Conservation (phyloP, 2,329 filamentous ascomycete species). For the Ilyonectria destructans region DNA sequence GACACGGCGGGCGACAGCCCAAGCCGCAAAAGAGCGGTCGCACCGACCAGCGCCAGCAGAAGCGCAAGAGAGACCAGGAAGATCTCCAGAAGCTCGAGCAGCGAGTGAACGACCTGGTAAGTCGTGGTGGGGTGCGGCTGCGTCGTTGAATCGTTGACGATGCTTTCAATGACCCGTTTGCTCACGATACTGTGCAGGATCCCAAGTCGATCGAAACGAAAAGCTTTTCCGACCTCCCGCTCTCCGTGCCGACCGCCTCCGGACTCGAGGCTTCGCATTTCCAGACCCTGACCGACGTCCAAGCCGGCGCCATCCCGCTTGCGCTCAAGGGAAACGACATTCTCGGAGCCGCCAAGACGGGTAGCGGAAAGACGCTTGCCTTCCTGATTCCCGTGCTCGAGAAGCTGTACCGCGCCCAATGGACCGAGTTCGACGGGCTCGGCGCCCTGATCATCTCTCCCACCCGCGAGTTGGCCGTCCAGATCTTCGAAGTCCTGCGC, state of each 20-base stretch:
- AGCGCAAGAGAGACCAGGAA: constrained; percentile 58
- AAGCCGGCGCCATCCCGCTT: constrained; percentile 89
- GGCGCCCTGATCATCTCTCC: constrained; percentile 95
- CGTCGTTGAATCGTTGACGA: not conserved
- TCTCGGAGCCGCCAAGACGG: constrained; percentile 94
- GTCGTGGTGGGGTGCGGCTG: constrained; percentile 31
- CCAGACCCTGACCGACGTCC: constrained; percentile 91
- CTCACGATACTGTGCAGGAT: constrained; percentile 64
- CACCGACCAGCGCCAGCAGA: constrained; percentile 55
- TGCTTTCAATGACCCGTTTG: not conserved
- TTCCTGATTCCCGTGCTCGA: constrained; percentile 95
- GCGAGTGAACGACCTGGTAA: constrained; percentile 55
- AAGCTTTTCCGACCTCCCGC: constrained; percentile 86
- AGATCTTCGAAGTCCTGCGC: constrained; percentile 95
- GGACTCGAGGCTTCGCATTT: constrained; percentile 92
- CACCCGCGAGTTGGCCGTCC: constrained; percentile 94
- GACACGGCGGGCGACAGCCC: constrained; percentile 43
- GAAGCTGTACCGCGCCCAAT: constrained; percentile 90
- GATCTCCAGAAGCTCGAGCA: constrained; percentile 54
- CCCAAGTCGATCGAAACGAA: constrained; percentile 72
- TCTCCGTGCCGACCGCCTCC: constrained; percentile 84
- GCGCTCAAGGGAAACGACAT: constrained; percentile 91
- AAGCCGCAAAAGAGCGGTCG: constrained; percentile 51
- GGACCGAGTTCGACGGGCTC: constrained; percentile 91
- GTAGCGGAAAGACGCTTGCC: constrained; percentile 94